Percentiles rank a stretch among this genome's conserved stretches.
These are phyloP conservation scores for Micractinium conductrix DNA, from an alignment of 139 green algal genomes.

Conservation along the genomic window DNA sequence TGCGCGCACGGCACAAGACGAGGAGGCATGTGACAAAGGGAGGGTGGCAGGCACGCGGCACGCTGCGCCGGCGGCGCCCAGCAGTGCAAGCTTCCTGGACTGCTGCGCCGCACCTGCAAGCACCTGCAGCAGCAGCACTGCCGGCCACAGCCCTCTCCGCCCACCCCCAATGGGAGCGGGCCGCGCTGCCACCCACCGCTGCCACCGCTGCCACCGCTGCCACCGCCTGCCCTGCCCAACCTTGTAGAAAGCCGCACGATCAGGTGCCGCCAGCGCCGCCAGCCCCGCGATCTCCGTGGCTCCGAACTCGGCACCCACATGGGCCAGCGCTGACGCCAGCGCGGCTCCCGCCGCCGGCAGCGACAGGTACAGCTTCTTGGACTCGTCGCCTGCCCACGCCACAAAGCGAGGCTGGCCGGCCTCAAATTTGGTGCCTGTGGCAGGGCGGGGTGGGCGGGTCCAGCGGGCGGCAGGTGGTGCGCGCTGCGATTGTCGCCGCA, in stretches of 20 bases:
- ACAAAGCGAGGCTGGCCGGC: conserved; percentile 20
- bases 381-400: background rate
- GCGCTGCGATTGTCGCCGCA: too few species aligned
- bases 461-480: too few species aligned
- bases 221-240: background rate
- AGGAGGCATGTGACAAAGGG: background rate
- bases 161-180: too few species aligned
- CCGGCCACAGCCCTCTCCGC: too few species aligned
- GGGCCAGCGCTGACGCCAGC: conserved; percentile 19
- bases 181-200: too few species aligned
- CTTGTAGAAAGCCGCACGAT: conserved; percentile 16
- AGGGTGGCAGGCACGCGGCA: background rate
- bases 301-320: background rate
- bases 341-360: background rate
- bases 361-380: conserved; percentile 16
- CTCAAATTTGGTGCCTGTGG: conserved; percentile 18
- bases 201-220: too few species aligned
- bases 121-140: too few species aligned
- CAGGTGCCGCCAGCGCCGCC: conserved; percentile 4
- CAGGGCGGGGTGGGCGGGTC: background rate
- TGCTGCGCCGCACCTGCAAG: too few species aligned
- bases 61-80: too few species aligned
- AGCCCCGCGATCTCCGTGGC: conserved; percentile 7
- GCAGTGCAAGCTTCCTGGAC: background rate
- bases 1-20: background rate